phyloP scores from a whole-genome alignment of 2,329 filamentous ascomycete genomes.

The Fusarium equiseti region DNA sequence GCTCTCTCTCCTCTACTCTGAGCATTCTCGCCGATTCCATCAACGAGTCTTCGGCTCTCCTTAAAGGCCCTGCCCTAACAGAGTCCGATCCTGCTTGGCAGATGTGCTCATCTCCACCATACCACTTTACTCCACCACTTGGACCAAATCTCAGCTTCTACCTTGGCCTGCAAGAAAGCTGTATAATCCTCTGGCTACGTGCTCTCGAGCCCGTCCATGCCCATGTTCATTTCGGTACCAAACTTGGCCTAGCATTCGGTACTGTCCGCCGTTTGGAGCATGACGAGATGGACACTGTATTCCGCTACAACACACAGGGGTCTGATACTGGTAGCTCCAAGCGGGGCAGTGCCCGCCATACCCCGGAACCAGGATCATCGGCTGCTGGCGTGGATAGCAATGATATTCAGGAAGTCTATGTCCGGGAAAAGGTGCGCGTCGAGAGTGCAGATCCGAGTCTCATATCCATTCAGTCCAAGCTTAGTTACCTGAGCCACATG shows the following conservation, averaged over 20 bases:
- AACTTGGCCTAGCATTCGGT: slow-evolving; percentile 77
- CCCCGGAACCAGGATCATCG: slow-evolving; percentile 40
- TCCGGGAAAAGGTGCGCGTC: slow-evolving; percentile 89
- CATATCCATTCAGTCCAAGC: slow-evolving; percentile 84
- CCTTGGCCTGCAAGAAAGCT: slow-evolving; percentile 76
- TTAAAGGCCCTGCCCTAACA: slow-evolving; percentile 65
- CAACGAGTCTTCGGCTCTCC: slow-evolving; percentile 62
- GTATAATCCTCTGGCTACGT: slow-evolving; percentile 76
- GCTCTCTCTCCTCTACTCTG: slow-evolving; percentile 67
- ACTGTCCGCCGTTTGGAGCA: slow-evolving; percentile 74
- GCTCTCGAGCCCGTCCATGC: slow-evolving; percentile 75
- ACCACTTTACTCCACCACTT: slow-evolving; percentile 58
- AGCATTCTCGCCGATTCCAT: slow-evolving; percentile 67
- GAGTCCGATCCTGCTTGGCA: slow-evolving; percentile 59
- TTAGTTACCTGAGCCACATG: slow-evolving; percentile 80
- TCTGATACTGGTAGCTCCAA: slow-evolving; percentile 46
- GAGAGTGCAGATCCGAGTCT: slow-evolving; percentile 91
- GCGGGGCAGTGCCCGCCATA: slow-evolving; percentile 43
- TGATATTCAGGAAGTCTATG: slow-evolving; percentile 73
- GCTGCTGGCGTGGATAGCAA: slow-evolving; percentile 34
- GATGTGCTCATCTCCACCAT: slow-evolving; percentile 57
- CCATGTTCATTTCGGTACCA: slow-evolving; percentile 71
- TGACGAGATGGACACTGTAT: slow-evolving; percentile 84
- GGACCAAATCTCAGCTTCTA: slow-evolving; percentile 79
- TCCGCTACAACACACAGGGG: slow-evolving; percentile 67